Conservation (phyloP, 148 eudicot species). For the Oxyria digyna region DNA sequence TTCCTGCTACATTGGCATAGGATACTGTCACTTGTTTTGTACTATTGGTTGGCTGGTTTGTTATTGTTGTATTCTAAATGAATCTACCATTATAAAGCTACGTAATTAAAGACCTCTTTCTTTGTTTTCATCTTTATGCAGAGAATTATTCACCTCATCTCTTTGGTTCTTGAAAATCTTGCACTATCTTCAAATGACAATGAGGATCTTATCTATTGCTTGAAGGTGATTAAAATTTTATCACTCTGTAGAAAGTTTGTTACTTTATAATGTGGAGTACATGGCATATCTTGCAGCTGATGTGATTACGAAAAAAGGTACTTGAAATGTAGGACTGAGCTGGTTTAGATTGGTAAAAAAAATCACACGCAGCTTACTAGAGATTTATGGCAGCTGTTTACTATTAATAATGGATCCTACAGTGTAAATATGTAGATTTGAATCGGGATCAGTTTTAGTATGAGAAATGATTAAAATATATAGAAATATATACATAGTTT, state of each 20-base stretch:
- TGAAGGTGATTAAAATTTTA: slow-evolving; percentile 42
- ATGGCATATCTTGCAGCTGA: not conserved
- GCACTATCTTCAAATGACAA: slow-evolving; percentile 75
- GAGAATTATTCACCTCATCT: slow-evolving; percentile 85
- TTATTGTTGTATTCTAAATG: not conserved
- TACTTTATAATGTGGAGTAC: not conserved
- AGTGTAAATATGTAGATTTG: not conserved
- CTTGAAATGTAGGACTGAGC: not conserved
- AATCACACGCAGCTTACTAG: not conserved
- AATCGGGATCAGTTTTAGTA: not conserved
- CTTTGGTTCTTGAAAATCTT: slow-evolving; percentile 82
- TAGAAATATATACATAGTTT: not conserved
- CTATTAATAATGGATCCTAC: not conserved
- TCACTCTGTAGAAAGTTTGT: not conserved
- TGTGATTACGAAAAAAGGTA: not conserved
- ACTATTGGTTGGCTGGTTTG: not conserved
- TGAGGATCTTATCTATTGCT: slow-evolving; percentile 83
- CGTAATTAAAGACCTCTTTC: not conserved
- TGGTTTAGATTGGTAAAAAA: not conserved
- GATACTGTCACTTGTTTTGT: not conserved
- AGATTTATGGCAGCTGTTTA: not conserved
- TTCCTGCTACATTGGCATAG: not conserved
- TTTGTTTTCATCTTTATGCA: slow-evolving; percentile 22
- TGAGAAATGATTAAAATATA: not conserved
- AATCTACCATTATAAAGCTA: not conserved